Base-by-base conservation (phyloP, 306 rosid genomes). In the Dalbergia cochinchinensis region DNA sequence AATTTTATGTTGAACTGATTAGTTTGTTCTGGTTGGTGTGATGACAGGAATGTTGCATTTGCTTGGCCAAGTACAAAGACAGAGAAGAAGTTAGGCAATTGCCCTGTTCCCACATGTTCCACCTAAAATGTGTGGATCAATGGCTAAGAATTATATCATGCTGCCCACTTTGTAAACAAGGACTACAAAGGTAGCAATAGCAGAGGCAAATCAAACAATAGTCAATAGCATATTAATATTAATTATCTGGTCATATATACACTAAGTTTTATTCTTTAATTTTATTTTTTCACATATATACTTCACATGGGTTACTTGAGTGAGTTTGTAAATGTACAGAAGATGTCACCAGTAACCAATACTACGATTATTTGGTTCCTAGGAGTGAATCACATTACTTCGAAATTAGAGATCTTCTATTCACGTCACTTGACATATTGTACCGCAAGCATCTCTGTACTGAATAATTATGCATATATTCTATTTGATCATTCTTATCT, bases 121-220 rank as follows among this genome's bases (percentile, higher is more conserved):
- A 95, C 83, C 96, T 76, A 83, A 90, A 84, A 39, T 93, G 99
- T 78, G 98, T 95, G 14, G 99, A 95, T 86, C 97, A 93, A 53
- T 95, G 98, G 99, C 93, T 95, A 6, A 76, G 73, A 72, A 93
- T 95, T 19, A 89, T 90, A 82, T 93, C 97, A 5, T 90, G 89
- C 5, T 95, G 99, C 45, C 99, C 99, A 69, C 98, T 95, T 66
- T 95, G 98, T 39, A 95, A 93, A 82, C 98, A 93, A 84, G 91
- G 87, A 83, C 80, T 95, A 50, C 80, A 83, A 51, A 89, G 82
- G 64, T 92, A 91, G 89, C 81, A 70, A 55, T 35, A 34, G 33
- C 13, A 55, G n/a, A 4, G 12, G 57, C 22, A 18, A 59, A 8
- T 31, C 65, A 67, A 0, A 59, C 57, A 74, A 50, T 6, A 72